Evolutionary conservation across 352 stramenopile species (phyloP), one percentile per base, ranked within the genome.

Genomic region (Phytopythium boreale): DNA sequence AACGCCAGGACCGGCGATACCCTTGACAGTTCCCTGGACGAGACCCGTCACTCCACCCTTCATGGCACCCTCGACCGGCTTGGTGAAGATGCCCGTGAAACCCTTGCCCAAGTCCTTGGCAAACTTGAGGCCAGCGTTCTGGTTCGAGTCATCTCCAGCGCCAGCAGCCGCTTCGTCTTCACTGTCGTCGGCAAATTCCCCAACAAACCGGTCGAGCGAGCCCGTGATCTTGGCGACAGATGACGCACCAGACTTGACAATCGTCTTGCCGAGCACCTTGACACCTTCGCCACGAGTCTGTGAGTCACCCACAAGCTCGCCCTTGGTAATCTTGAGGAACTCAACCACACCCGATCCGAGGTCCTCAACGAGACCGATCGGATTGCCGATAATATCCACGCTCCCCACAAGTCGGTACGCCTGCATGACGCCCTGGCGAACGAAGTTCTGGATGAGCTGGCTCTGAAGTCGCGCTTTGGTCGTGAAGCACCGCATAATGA

Each of bases 271-370:
- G 2, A 96, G 62, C 3, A 96, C 82, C 66, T 94, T 94, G 12
- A 96, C 87, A 64, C 87, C 87, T 66, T 96, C 85, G 19, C 87
- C 87, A 53, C 87, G 82, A 19, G 87, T 96, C 51, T 96, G 82
- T 11, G 85, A 79, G 58, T 92, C 85, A 4, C 87, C 87, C n/a
- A 79, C 74, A 14, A 96, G 61, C 55, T 96, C 87, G 29, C 87
- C 84, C 68, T 91, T 93, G n/a, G 87, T 96, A 60, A 96, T 92
- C 68, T 94, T 96, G 29, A 96, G 55, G 61, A 96, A 96, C 49
- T 93, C 84, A 5, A 94, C 78, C 14, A 96, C 82, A 47, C 87
- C 87, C n/a, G 84, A 93, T 5, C 87, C 87, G 34, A 96, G 74
- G 59, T 96, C 87, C 64, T 93, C 87, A 1, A 96, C 87, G 27